Percentiles rank a stretch among this genome's conserved stretches.
Conservation (phyloP, 129 eudicot genomes). For the Pulicaria dysenterica region DNA sequence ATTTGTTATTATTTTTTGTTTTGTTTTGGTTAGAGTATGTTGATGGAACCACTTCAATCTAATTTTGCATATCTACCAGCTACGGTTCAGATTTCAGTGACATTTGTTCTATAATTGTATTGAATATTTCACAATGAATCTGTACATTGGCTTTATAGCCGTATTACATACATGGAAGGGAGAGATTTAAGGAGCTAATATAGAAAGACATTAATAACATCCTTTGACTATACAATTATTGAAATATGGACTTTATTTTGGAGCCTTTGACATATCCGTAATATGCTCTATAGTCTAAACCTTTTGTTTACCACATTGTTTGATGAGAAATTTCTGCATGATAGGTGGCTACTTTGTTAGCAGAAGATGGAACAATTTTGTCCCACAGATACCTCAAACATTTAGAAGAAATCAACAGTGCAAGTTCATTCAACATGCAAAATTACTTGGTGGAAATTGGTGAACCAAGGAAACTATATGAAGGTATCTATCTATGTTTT, state of each 20-base stretch:
- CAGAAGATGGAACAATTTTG: slow-evolving; percentile 58
- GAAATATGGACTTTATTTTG: too few relatives aligned
- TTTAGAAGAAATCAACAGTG: slow-evolving; percentile 46
- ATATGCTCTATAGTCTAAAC: too few relatives aligned
- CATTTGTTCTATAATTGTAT: too few relatives aligned
- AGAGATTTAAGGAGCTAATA: too few relatives aligned
- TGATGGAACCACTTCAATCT: neutral
- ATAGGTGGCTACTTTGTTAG: slow-evolving; percentile 50
- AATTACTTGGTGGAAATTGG: slow-evolving; percentile 63
- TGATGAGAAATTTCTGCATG: slow-evolving; percentile 5
- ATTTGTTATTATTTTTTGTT: neutral
- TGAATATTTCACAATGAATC: too few relatives aligned
- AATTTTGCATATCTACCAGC: neutral
- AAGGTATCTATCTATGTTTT: slow-evolving; percentile 33
- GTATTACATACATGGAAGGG: too few relatives aligned
- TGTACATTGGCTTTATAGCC: too few relatives aligned
- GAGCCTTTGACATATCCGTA: too few relatives aligned
- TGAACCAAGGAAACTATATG: slow-evolving; percentile 37
- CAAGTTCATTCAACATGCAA: slow-evolving; percentile 46
- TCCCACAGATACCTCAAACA: slow-evolving; percentile 48
- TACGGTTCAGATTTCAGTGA: neutral
- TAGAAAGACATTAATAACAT: too few relatives aligned
- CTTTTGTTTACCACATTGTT: slow-evolving; percentile 8
- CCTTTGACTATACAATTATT: too few relatives aligned
- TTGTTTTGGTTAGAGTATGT: neutral